phyloP scores from a whole-genome alignment of 805 yeast genomes.

The Saccharomycopsis fibuligera region DNA sequence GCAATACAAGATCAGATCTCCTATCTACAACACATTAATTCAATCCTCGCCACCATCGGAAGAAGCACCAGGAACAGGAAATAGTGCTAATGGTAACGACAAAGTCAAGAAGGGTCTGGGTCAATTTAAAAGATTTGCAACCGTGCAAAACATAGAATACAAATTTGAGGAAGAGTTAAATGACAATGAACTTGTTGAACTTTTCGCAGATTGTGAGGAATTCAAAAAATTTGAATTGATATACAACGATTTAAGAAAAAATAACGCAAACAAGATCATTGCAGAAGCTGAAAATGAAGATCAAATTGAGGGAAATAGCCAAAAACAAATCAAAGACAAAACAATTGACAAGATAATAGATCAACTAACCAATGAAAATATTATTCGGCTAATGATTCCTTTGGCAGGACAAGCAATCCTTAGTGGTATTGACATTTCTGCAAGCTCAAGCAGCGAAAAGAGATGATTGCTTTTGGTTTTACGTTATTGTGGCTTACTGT shows the following conservation, averaged over 20 bases:
- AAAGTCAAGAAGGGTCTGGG: not conserved
- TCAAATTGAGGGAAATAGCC: not conserved
- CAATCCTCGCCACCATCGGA: too few relatives aligned
- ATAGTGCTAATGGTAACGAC: conserved; percentile 24
- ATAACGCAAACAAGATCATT: too few relatives aligned
- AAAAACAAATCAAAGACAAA: not conserved
- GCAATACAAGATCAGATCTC: conserved; percentile 32
- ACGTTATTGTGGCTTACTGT: too few relatives aligned
- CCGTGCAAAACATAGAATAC: conserved; percentile 32
- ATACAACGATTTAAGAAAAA: not conserved
- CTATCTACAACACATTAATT: conserved; percentile 24
- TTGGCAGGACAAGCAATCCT: conserved; percentile 16
- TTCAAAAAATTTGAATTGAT: conserved; percentile 5
- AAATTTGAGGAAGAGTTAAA: conserved; percentile 48
- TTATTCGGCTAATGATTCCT: conserved; percentile 14
- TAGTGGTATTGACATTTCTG: conserved; percentile 6
- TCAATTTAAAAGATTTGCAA: conserved; percentile 28
- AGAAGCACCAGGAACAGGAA: too few relatives aligned
- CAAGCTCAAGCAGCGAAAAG: not conserved
- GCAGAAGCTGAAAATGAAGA: not conserved
- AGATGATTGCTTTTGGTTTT: not conserved
- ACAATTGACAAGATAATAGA: conserved; percentile 5
- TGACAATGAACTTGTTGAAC: conserved; percentile 66
- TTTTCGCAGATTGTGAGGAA: conserved; percentile 60
- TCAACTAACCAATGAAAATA: conserved; percentile 4